These are phyloP conservation scores for Haplosporangium sp. DNA, from an alignment of 371 early-diverging fungal species.

Conservation along the genomic window DNA sequence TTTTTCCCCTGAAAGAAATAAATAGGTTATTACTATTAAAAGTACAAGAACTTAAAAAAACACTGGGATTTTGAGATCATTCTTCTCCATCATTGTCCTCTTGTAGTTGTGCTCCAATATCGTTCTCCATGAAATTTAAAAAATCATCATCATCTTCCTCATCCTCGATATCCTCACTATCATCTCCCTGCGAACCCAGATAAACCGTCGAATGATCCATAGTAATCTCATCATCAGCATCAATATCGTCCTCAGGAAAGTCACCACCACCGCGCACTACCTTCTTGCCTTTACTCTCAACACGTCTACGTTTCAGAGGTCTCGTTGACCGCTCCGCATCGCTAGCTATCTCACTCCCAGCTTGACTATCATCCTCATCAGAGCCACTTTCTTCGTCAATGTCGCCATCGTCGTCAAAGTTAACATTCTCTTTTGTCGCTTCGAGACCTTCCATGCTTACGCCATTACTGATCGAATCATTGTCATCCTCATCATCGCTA, in stretches of 20 bases:
- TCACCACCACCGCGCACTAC: background rate
- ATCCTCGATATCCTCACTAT: constrained; percentile 6
- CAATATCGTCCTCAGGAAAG: constrained; percentile 13
- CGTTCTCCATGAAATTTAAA: constrained; percentile 42
- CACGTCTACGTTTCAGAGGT: constrained; percentile 19
- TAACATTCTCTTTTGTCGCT: constrained; percentile 40
- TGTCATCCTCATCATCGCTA: constrained; percentile 33
- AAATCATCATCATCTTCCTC: constrained; percentile 55
- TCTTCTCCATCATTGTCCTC: constrained; percentile 20
- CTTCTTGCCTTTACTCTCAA: background rate
- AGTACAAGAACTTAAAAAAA: background rate
- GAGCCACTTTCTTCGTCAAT: constrained; percentile 54
- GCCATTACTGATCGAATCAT: constrained; percentile 26
- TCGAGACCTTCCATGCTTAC: constrained; percentile 58
- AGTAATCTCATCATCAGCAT: constrained; percentile 39
- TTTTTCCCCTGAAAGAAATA: background rate
- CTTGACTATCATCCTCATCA: constrained; percentile 28
- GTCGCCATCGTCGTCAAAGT: constrained; percentile 38
- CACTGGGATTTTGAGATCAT: background rate
- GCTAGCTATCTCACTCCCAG: constrained; percentile 21
- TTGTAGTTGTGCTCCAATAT: constrained; percentile 53
- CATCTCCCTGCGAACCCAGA: constrained; percentile 3
- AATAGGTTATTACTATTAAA: background rate
- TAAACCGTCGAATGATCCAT: constrained; percentile 24
- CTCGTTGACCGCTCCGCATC: constrained; percentile 11